These are phyloP conservation scores for Tetrapisispora fleetii DNA, from an alignment of 805 yeast genomes.

Conservation along the genomic window DNA sequence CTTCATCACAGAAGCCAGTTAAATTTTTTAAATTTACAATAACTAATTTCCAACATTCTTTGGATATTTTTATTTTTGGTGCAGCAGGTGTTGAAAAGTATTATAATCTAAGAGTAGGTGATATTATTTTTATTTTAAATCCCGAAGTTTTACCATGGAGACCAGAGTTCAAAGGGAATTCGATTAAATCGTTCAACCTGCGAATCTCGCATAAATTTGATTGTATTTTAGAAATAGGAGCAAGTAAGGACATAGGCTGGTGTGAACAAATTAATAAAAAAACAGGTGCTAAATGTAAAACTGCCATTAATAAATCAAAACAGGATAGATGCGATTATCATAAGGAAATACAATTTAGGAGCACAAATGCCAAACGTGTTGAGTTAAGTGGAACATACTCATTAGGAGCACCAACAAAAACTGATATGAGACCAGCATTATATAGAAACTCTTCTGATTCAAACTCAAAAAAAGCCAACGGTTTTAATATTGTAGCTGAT, in stretches of 20 bases:
- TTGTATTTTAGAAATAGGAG: slow-evolving; percentile 64
- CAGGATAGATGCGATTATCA: slow-evolving; percentile 65
- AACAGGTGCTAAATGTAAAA: slow-evolving; percentile 45
- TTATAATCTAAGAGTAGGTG: slow-evolving; percentile 70
- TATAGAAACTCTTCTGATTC: slow-evolving; percentile 5
- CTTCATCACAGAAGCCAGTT: slow-evolving; percentile 33
- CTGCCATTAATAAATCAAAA: slow-evolving; percentile 47
- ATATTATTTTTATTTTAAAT: slow-evolving; percentile 61
- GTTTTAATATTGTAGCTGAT: slow-evolving; percentile 10
- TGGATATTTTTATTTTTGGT: slow-evolving; percentile 57
- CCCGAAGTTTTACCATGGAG: slow-evolving; percentile 48
- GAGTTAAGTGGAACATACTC: slow-evolving; percentile 60
- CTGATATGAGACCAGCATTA: slow-evolving; percentile 36
- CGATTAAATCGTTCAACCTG: slow-evolving; percentile 41
- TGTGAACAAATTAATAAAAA: slow-evolving; percentile 45
- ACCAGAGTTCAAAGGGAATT: slow-evolving; percentile 13
- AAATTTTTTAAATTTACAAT: slow-evolving; percentile 54
- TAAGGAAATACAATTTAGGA: slow-evolving; percentile 44
- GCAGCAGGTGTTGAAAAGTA: slow-evolving; percentile 51
- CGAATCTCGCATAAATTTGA: slow-evolving; percentile 41
- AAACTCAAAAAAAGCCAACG: background rate
- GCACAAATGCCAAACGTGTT: slow-evolving; percentile 52
- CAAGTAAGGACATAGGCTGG: slow-evolving; percentile 52
- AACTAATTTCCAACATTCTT: slow-evolving; percentile 54
- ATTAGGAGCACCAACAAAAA: slow-evolving; percentile 45